Conservation (phyloP, 352 stramenopile genomes). For the Pythium rhizo-oryzae region DNA sequence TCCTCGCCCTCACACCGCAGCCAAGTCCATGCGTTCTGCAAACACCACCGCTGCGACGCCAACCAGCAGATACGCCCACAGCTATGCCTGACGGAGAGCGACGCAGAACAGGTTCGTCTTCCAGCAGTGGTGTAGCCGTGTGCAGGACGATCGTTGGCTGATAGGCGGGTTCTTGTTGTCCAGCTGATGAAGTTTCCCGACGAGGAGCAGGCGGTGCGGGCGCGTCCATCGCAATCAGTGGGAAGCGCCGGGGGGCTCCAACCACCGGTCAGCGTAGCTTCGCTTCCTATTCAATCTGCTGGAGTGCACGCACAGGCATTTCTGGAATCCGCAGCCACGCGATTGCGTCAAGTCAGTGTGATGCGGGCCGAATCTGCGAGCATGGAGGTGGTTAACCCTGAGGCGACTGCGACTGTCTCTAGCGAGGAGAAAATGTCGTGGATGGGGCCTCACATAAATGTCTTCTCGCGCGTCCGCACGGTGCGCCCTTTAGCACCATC, state of each 20-base stretch:
- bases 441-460: slow-evolving; percentile 15
- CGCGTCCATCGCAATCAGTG: neutral
- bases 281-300: neutral
- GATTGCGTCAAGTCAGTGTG: slow-evolving; percentile 36
- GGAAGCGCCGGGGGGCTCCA: no score
- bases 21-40: slow-evolving; percentile 55
- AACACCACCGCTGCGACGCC: slow-evolving; percentile 54
- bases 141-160: neutral
- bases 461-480: slow-evolving; percentile 8
- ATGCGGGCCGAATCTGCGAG: neutral
- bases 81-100: slow-evolving; percentile 39
- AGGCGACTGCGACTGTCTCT: no score
- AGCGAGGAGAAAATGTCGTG: slow-evolving; percentile 6
- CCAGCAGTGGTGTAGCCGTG: neutral
- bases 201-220: neutral
- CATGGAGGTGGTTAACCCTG: neutral
- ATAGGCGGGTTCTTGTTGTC: neutral
- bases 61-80: slow-evolving; percentile 36
- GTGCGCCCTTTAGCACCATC: neutral
- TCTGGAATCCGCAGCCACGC: slow-evolving; percentile 40
- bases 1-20: slow-evolving; percentile 37
- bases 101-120: slow-evolving; percentile 32
- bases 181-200: neutral
- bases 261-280: neutral
- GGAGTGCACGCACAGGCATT: slow-evolving; percentile 35